A percentile compares a stretch with the other conserved stretches of the same genome.
phyloP scores from a whole-genome alignment of 306 rosid genomes.

The Vigna hirtella region DNA sequence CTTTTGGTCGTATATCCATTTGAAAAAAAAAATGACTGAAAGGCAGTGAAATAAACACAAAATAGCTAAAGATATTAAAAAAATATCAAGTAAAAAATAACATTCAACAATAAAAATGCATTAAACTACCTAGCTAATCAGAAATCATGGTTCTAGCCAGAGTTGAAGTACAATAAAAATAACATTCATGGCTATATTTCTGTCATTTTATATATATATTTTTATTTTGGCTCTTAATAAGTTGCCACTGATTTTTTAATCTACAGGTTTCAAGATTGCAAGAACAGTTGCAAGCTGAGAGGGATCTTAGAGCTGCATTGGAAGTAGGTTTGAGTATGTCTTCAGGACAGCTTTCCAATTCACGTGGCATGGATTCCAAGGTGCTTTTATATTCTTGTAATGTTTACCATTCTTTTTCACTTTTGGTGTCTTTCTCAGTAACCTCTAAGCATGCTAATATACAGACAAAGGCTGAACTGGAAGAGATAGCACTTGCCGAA shows the following conservation, averaged over 20 bases:
- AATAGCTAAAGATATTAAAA: too few species aligned
- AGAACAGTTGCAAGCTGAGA: constrained; percentile 99
- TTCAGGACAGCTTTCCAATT: constrained; percentile 83
- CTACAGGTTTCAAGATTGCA: constrained; percentile 94
- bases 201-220: too few species aligned
- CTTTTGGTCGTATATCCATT: background rate
- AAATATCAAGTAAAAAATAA: too few species aligned
- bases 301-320: constrained; percentile 99
- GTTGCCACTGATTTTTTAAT: constrained; percentile 46
- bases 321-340: constrained; percentile 99
- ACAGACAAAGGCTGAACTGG: constrained; percentile 97
- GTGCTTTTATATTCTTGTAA: constrained; percentile 50
- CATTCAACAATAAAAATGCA: too few species aligned
- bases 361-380: constrained; percentile 97
- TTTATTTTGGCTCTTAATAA: constrained; percentile 16
- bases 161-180: too few species aligned
- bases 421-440: constrained; percentile 31
- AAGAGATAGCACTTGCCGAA: constrained; percentile 99
- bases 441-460: constrained; percentile 52
- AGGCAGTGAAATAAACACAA: too few species aligned
- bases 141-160: too few species aligned
- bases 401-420: constrained; percentile 6
- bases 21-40: too few species aligned
- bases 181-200: too few species aligned
- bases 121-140: too few species aligned